Evolutionary conservation across 2,329 filamentous ascomycete genomes (phyloP), one percentile per base, ranked within the genome.

Genomic region (Colletotrichum tabaci): DNA sequence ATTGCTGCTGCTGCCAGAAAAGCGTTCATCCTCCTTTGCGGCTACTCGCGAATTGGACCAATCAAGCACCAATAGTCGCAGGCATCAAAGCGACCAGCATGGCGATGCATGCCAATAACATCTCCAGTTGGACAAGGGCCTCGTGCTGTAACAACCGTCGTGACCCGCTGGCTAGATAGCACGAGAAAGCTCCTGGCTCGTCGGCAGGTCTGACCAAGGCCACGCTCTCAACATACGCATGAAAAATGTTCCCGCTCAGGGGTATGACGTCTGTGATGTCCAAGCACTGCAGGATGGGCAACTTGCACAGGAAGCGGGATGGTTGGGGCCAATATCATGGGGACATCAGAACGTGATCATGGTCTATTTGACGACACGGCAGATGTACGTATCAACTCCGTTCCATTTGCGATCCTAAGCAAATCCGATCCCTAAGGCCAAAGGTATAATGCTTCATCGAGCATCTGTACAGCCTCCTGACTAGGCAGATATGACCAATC

Each of bases 341-440:
- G 65, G 66, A 69, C 53, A 60, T 60, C 66, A 47, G 65, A 58
- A 72, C 69, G 53, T 72, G 69, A 69, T 72, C 69, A 69, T 72
- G 67, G 67, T 71, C 56, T 71, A 71, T 71, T 72, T 63, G 69
- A 69, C 69, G 65, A 61, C 66, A 60, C 69, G 67, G 69, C 69
- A 67, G 58, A 72, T 72, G 69, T 72, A 72, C 69, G 69, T 57
- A 72, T 72, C 69, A 72, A 72, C 69, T 69, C 69, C 69, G 69
- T 72, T 72, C 66, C 70, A 72, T 72, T 72, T 72, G 67, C 70
- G 67, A 58, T 72, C 67, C 57, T 72, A 72, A 72, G 70, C 70
- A 71, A 72, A 72, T 70, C 70, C 70, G 67, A 72, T 72, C 70
- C 70, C 67, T 72, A 71, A 72, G 69, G 69, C 69, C 69, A 66